Conservation (phyloP, 352 stramenopile species). For the Pythium aphanidermatum region DNA sequence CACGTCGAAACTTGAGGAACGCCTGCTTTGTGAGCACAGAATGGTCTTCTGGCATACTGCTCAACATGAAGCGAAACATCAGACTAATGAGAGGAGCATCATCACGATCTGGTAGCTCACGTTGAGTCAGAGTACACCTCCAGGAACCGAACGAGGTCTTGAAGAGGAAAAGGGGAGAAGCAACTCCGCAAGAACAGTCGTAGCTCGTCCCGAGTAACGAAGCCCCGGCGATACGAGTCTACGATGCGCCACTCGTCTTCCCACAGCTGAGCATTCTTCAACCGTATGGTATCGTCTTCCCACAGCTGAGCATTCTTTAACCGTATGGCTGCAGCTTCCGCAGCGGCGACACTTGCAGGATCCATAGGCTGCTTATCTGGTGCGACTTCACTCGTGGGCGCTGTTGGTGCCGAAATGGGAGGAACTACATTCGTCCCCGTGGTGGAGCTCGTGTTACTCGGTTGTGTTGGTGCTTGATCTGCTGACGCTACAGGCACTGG, state of each 20-base stretch:
- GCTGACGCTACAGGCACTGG: background rate
- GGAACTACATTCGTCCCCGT: slow-evolving; percentile 2
- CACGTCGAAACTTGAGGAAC: slow-evolving; percentile 45
- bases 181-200: slow-evolving; percentile 42
- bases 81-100: background rate
- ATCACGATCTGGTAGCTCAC: slow-evolving; percentile 1
- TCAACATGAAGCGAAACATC: background rate
- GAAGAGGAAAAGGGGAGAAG: slow-evolving; percentile 25
- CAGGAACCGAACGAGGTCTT: slow-evolving; percentile 47
- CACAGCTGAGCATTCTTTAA: slow-evolving; percentile 15
- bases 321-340: background rate
- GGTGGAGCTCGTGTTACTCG: no score
- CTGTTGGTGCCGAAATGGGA: background rate
- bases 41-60: slow-evolving; percentile 18
- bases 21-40: slow-evolving; percentile 36
- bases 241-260: slow-evolving; percentile 50
- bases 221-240: slow-evolving; percentile 42
- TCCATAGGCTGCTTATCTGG: background rate
- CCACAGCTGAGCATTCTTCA: slow-evolving; percentile 26
- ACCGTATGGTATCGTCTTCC: slow-evolving; percentile 17
- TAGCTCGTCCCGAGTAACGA: slow-evolving; percentile 36
- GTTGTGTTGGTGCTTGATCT: background rate
- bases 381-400: background rate
- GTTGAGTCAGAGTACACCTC: slow-evolving; percentile 40
- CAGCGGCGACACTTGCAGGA: no score